Evolutionary conservation across 441 rosid genomes (phyloP).

Genomic region (Lepidium campestre): DNA sequence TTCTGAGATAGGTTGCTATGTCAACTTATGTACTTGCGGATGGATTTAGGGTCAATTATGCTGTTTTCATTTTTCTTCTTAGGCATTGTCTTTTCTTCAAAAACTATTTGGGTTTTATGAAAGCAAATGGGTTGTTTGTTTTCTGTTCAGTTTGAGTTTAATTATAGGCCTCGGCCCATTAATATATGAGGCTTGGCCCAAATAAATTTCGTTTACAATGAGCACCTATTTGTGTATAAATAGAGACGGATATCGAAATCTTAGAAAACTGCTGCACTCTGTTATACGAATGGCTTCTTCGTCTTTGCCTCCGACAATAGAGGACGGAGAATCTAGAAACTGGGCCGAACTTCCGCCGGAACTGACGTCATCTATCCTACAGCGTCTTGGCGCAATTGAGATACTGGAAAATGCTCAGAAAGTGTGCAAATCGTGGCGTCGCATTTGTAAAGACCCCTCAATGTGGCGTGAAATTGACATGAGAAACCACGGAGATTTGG

Average conservation of each 20-base stretch:
- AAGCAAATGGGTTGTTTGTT: too few relatives aligned
- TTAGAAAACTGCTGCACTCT: too few relatives aligned
- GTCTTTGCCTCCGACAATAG: not conserved
- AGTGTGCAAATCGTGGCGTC: conserved; percentile 48
- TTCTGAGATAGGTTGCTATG: too few relatives aligned
- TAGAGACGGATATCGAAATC: too few relatives aligned
- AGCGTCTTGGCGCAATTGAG: conserved; percentile 30
- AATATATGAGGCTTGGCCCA: not conserved
- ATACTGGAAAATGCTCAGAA: conserved; percentile 36
- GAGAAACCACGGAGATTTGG: not conserved
- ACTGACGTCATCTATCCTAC: conserved; percentile 36
- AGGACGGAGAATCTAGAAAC: conserved; percentile 7
- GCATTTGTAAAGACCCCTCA: conserved; percentile 40
- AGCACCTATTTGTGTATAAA: not conserved
- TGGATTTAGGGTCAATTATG: too few relatives aligned
- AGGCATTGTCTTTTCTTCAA: too few relatives aligned
- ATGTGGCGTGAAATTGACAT: conserved; percentile 56
- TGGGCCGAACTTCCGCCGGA: conserved; percentile 60
- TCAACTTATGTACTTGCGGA: too few relatives aligned
- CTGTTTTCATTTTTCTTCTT: too few relatives aligned
- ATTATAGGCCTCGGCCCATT: too few relatives aligned
- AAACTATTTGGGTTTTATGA: too few relatives aligned
- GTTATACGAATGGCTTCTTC: not conserved
- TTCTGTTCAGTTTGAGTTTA: too few relatives aligned
- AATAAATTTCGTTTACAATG: not conserved